These are phyloP conservation scores for Fusarium pininemorale DNA, from an alignment of 2,329 filamentous ascomycete genomes.

Conservation along the genomic window DNA sequence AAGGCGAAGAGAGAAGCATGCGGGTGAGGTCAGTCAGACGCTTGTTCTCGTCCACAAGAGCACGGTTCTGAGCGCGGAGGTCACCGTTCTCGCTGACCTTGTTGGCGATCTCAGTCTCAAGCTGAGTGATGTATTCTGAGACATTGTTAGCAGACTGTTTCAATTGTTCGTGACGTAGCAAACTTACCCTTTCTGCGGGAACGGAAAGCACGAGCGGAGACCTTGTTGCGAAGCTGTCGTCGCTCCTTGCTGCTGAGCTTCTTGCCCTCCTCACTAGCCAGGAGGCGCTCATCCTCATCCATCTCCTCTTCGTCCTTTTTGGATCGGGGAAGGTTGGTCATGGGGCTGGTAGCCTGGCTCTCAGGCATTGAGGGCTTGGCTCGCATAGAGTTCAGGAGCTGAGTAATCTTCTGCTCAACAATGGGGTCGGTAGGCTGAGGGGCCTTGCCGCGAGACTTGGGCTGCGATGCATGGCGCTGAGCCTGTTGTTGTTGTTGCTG, in stretches of 20 bases:
- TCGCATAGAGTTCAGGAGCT: conserved; percentile 91
- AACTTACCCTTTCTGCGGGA: conserved; percentile 94
- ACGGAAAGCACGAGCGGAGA: conserved; percentile 95
- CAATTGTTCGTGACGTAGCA: background rate
- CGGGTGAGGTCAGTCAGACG: conserved; percentile 80
- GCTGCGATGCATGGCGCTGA: conserved; percentile 59
- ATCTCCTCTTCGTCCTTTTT: conserved; percentile 98
- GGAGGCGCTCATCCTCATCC: conserved; percentile 94
- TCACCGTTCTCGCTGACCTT: conserved; percentile 87
- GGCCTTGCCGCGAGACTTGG: conserved; percentile 59
- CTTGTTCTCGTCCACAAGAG: conserved; percentile 85
- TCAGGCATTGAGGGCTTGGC: conserved; percentile 70
- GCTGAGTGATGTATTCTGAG: conserved; percentile 93
- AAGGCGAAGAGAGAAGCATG: conserved; percentile 81
- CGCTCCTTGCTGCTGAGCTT: conserved; percentile 98
- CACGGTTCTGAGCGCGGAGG: conserved; percentile 81
- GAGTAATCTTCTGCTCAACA: conserved; percentile 92
- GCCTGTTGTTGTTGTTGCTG: conserved; percentile 57
- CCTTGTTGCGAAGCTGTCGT: conserved; percentile 97
- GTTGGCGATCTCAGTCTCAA: conserved; percentile 86
- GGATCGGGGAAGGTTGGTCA: conserved; percentile 75
- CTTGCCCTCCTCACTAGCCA: conserved; percentile 98
- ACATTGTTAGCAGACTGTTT: conserved; percentile 21
- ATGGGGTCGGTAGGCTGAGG: conserved; percentile 70
- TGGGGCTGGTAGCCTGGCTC: conserved; percentile 54